Base-by-base conservation (phyloP, 2,329 filamentous ascomycete genomes). In the Trichoderma endophyticum region DNA sequence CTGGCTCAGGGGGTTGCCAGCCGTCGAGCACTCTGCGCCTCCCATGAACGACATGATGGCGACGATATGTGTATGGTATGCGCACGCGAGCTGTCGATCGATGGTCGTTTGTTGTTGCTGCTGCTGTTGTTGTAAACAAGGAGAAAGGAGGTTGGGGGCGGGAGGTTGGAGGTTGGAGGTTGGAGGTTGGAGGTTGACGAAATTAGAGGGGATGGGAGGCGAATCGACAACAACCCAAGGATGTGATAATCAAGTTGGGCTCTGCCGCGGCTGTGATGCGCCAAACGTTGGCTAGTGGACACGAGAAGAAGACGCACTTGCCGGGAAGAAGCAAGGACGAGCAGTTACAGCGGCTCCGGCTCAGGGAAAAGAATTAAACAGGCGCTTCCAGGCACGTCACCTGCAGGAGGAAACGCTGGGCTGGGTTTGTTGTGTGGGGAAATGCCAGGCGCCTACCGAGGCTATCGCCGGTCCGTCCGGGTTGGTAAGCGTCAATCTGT, bases 1-100 rank as follows among this genome's bases (percentile, higher is more conserved):
- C 86, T 98, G 96, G 80, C 93, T 95, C 78, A 99, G 90, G 72
- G 97, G 96, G 83, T 99, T 99, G 79, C 92, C 94, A 75, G 93
- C 94, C 74, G 96, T 97, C 71, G 95, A 98, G 87, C 96, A 99
- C 85, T 98, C 96, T 77, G 95, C 93, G 77, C 95, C 93, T 83
- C 94, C 93, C 78, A 98, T 88, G 82, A 99, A 98, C 70, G 95
- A 98, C 95, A 99, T 98, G 76, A 74, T 85, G 72, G 30, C 63
- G 59, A 57, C 15, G 34, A n/a, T 43, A 9, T 43, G 24, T 43
- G 71, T 32, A 21, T 21, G 28, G 69, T 71, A 34, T 57, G 67
- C 61, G 61, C n/a, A 28, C 62, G 26, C 21, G 69, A 62, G 61
- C 61, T 59, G 34, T 71, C 51, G 63, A 68, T 26, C 56, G 62